These are phyloP conservation scores for Tricholoma sp. DNA, from an alignment of 768 basidiomycete genomes.

Conservation along the genomic window DNA sequence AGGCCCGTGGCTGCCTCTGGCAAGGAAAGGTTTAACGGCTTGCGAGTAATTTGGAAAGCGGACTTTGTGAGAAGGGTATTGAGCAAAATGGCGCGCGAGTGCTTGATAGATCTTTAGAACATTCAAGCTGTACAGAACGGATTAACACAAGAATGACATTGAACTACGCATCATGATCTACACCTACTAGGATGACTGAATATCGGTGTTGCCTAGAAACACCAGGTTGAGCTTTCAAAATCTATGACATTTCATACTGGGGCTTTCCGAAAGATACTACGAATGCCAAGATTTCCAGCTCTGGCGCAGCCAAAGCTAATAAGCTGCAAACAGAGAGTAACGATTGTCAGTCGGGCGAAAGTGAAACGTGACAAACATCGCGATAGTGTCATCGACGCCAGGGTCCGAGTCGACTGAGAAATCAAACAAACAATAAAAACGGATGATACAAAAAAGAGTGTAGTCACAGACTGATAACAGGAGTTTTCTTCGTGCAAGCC, in stretches of 20 bases:
- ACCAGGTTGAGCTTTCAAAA: neutral
- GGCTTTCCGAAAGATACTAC: slow-evolving; percentile 69
- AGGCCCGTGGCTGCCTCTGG: slow-evolving; percentile 59
- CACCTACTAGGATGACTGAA: slow-evolving; percentile 55
- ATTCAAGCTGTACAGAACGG: slow-evolving; percentile 46
- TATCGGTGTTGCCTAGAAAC: slow-evolving; percentile 64
- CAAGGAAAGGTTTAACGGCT: slow-evolving; percentile 53
- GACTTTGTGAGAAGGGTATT: slow-evolving; percentile 44
- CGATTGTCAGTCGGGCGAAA: neutral
- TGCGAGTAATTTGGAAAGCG: slow-evolving; percentile 63
- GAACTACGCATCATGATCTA: neutral
- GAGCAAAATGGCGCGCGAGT: slow-evolving; percentile 52
- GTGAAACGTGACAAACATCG: slow-evolving; percentile 47
- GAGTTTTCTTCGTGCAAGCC: slow-evolving; percentile 22
- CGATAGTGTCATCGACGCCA: slow-evolving; percentile 78
- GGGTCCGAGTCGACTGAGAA: slow-evolving; percentile 80
- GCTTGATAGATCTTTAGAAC: slow-evolving; percentile 72
- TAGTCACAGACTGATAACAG: slow-evolving; percentile 60
- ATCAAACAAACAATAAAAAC: neutral
- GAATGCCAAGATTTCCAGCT: slow-evolving; percentile 74
- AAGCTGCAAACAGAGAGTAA: slow-evolving; percentile 36
- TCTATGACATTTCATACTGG: neutral
- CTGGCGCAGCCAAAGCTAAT: slow-evolving; percentile 77
- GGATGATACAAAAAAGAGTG: neutral
- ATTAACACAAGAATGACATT: neutral